Evolutionary conservation across 495 filamentous ascomycete genomes (phyloP).

Genomic region (Aspergillus kassunensis): DNA sequence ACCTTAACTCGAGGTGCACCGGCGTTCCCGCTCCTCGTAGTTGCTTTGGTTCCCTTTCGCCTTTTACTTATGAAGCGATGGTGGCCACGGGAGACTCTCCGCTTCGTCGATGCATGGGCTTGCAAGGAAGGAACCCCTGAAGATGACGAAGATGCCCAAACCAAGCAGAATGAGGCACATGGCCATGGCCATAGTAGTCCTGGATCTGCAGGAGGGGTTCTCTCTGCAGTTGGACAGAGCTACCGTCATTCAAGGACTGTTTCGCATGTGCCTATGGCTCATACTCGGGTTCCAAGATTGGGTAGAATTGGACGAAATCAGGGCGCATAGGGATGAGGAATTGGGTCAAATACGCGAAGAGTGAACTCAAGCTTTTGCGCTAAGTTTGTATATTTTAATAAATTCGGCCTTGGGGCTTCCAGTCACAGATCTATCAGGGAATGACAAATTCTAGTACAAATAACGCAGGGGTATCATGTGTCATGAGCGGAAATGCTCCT

Average conservation of each 20-base stretch:
- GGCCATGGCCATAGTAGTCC: not conserved
- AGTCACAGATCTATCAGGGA: not conserved
- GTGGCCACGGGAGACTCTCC: slow-evolving; percentile 58
- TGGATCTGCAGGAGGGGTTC: no score
- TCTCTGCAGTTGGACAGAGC: not conserved
- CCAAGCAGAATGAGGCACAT: slow-evolving; percentile 7
- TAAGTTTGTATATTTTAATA: not conserved
- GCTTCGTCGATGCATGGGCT: slow-evolving; percentile 68
- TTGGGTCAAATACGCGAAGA: slow-evolving; percentile 2
- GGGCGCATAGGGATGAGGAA: slow-evolving; percentile 21
- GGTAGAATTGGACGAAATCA: slow-evolving; percentile 22
- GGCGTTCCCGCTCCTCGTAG: slow-evolving; percentile 64
- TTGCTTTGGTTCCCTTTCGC: slow-evolving; percentile 60
- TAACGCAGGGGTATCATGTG: not conserved
- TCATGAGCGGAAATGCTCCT: not conserved
- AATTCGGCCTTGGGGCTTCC: not conserved
- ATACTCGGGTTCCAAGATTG: slow-evolving; percentile 15
- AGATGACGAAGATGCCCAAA: slow-evolving; percentile 49
- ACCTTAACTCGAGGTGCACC: slow-evolving; percentile 62
- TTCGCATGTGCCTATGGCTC: not conserved
- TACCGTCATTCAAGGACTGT: not conserved
- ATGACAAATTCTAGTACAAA: slow-evolving; percentile 1
- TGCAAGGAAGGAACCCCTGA: slow-evolving; percentile 63
- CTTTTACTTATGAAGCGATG: slow-evolving; percentile 59
- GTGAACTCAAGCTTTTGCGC: not conserved